Base-by-base conservation (phyloP, 345 rosid species). In the Turritis glabra region DNA sequence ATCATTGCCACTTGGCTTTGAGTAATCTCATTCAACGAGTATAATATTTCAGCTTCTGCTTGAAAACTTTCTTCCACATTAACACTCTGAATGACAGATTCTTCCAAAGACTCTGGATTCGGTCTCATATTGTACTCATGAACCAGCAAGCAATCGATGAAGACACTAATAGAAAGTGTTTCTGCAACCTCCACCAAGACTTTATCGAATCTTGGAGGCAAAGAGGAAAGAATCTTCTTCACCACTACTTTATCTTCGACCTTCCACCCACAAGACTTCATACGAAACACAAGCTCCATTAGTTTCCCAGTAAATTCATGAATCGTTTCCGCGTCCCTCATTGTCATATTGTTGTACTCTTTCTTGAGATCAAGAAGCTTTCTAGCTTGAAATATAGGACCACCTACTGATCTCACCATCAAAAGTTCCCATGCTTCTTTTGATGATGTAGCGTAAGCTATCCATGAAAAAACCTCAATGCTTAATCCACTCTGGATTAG, bases 241-340 rank as follows among this genome's bases (percentile, higher is more conserved):
- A 50, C 55, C 13, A 73, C n/a, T 53, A 29, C 63, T 10, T 63
- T 52, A 29, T 53, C 70, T 63, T 53, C 70, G 0, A 40, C 70
- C 46, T 63, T 9, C 63, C 77, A 63, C 4, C 77, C 77, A 63
- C 35, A 72, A 21, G 70, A 72, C 46, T 30, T 72, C 77, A 72
- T 72, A 52, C 70, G 69, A 40, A 52, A 53, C 55, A 71, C 62
- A 15, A 72, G 76, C 0, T 72, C 61, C 61, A 61, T 26, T 12
- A 61, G 8, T 29, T 15, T 51, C 3, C 22, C 53, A 13, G 44
- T 52, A 32, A 38, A 72, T 0, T 29, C 44, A 72, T 0, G 69
- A 40, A 72, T 15, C 2, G 62, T 72, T 61, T 72, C 76, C 0
- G 32, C 4, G 8, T 52, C 46, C 0, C 3, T 15, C 77, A 73